A percentile compares a stretch with the other conserved stretches of the same genome.
Evolutionary conservation across 768 basidiomycete genomes (phyloP).

Genomic region (Pholiota molesta): DNA sequence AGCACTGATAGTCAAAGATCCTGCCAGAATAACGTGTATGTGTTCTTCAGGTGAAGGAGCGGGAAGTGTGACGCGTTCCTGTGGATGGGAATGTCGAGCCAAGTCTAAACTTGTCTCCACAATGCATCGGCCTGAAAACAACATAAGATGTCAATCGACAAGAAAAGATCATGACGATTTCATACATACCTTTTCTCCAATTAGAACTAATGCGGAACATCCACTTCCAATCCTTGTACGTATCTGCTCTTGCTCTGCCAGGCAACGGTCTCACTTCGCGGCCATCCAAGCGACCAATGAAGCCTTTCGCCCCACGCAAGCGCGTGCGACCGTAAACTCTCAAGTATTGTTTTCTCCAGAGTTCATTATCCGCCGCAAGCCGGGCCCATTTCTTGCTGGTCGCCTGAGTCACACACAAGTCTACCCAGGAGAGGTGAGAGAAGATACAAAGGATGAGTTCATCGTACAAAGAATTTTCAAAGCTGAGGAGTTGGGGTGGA

Average conservation of each 20-base stretch:
- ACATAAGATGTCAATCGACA: conserved; percentile 11
- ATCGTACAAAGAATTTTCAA: conserved; percentile 68
- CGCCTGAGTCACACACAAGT: conserved; percentile 67
- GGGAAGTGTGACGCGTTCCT: neutral
- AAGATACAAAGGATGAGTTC: conserved; percentile 78
- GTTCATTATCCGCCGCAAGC: conserved; percentile 68
- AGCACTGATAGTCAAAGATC: conserved; percentile 60
- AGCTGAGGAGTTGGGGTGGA: conserved; percentile 33
- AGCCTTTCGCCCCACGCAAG: conserved; percentile 69
- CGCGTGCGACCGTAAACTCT: conserved; percentile 66
- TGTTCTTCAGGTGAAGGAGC: conserved; percentile 9
- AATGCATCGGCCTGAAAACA: conserved; percentile 61
- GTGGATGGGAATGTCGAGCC: conserved; percentile 7
- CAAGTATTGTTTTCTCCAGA: conserved; percentile 74
- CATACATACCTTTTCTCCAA: conserved; percentile 70
- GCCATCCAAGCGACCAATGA: conserved; percentile 56
- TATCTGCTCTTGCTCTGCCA: conserved; percentile 43
- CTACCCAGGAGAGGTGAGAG: conserved; percentile 65
- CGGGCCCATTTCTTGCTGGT: conserved; percentile 70
- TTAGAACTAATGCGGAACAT: conserved; percentile 87
- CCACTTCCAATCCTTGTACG: conserved; percentile 75
- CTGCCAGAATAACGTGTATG: conserved; percentile 58
- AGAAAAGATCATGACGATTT: conserved; percentile 12
- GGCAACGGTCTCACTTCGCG: conserved; percentile 64
- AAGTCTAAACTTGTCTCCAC: conserved; percentile 36